Conservation (phyloP, 2,329 filamentous ascomycete genomes). For the Emmonsia crescens region DNA sequence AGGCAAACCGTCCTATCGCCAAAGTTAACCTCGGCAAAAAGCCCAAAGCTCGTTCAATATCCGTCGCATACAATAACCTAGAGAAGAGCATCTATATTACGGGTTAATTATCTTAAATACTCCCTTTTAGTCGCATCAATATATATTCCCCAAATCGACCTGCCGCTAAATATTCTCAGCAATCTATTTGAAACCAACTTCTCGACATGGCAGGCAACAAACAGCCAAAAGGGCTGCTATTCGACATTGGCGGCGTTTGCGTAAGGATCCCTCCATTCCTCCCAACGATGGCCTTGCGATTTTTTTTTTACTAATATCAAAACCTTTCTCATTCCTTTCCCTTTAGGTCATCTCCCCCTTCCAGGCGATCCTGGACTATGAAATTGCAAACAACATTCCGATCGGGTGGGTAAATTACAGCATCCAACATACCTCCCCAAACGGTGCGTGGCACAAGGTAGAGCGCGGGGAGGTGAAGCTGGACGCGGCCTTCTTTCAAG, state of each 20-base stretch:
- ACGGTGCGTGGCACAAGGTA: slow-evolving; percentile 78
- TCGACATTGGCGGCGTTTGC: slow-evolving; percentile 94
- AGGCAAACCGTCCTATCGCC: too few species aligned
- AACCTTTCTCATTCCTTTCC: background rate
- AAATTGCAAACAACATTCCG: slow-evolving; percentile 63
- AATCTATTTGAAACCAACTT: background rate
- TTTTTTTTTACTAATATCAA: background rate
- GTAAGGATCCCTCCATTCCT: slow-evolving; percentile 48
- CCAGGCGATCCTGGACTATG: slow-evolving; percentile 86
- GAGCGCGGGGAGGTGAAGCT: slow-evolving; percentile 74
- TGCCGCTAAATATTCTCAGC: background rate
- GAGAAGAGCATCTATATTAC: too few species aligned
- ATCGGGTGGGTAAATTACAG: slow-evolving; percentile 85
- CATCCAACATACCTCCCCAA: slow-evolving; percentile 65
- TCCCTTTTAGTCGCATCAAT: background rate
- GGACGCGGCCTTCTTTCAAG: slow-evolving; percentile 61
- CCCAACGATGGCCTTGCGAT: background rate
- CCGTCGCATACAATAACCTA: background rate
- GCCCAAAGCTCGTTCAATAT: too few species aligned
- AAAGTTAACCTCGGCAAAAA: background rate
- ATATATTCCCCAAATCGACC: background rate
- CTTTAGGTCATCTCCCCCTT: slow-evolving; percentile 77
- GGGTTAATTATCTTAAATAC: background rate
- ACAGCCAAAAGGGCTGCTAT: slow-evolving; percentile 64
- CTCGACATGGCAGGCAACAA: slow-evolving; percentile 32